Base-by-base conservation (phyloP, 176 grass and related monocot genomes). In the Oryza nivara region DNA sequence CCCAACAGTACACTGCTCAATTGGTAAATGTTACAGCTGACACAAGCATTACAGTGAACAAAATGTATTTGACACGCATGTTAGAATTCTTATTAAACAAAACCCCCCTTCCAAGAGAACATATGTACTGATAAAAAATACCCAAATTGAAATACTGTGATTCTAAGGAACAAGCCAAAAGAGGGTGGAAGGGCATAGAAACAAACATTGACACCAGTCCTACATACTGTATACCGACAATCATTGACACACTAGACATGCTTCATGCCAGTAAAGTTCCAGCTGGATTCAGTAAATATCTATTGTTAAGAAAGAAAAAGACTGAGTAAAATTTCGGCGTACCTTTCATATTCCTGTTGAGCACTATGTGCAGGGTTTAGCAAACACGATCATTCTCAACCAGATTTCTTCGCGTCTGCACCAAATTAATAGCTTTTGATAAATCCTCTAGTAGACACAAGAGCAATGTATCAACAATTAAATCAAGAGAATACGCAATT, bases 271-370 rank as follows among this genome's bases (percentile, higher is more conserved):
- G 68, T 68, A 56, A 36, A 70, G 36, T 77, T 20, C 78, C 60
- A 32, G 64, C 26, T 41, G 22, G 30, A 51, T 65, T 63, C 19
- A 88, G 25, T 70, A 75, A 70, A 80, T 54, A 75, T 45, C 26
- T 85, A 65, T 51, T n/a, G 9, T 26, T 11, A 64, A 51, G 7
- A 6, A 64, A 61, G 58, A 45, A 41, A 38, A 38, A 60, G 30
- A 85, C 65, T 26, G 20, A 60, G 15, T 3, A 43, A 16, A 74
- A 70, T 23, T 19, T 0, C 1, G 2, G 12, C 56, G 19, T 91
- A 98, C 96, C 93, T 98, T 73, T 98, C 96, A 58, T 94, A 98
- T 90, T 98, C 93, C 90, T 95, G 93, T 90, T 92, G 93, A 61
- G 94, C 89, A 68, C 91, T 83, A 67, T 92, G 89, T 70, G 93